Evolutionary conservation across 208 protist genomes (phyloP), one percentile per base, ranked within the genome.

Genomic region (Wallacemonas sp.): DNA sequence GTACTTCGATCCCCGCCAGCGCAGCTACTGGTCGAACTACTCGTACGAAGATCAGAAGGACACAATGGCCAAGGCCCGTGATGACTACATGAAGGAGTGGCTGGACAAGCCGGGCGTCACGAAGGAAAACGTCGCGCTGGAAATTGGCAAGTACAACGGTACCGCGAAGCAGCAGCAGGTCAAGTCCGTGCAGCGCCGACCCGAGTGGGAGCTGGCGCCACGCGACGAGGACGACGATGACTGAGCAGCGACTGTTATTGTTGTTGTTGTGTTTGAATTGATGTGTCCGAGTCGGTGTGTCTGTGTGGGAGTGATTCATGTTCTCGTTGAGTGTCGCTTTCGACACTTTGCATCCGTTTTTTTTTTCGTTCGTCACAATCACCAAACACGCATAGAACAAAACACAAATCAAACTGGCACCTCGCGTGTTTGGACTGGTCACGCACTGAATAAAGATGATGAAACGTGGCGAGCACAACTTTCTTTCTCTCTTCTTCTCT

Each of bases 141-240:
- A 93, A 65, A 92, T 95, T 67, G 87, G 77, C 26, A 87, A 95
- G 34, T 95, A 95, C 75, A 95, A 95, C 70, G 90, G 90, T 23
- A 95, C 90, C 26, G 87, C 78, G 14, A 93, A 88, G 64, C 73
- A 92, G 2, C 86, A 95, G 56, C 78, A 73, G 33, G 67, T 95
- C 14, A 84, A 90, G 71, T 76, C 78, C 19, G 85, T 93, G 27
- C 79, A 90, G 77, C 81, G 87, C 14, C 75, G 84, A 9, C 90
- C 90, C 2, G 87, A 95, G 70, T 95, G 90, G 90, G 90, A 95
- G 76, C 68, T 95, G 33, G 87, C 90, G 3, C 90, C 90, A 26
- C 54, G 74, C 19, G 70, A 61, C 1, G 83, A 87, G 47, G 62
- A 85, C 58, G 76, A 83, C 38, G 75, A 85, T 48, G 58, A 61